phyloP scores from a whole-genome alignment of 1,284 basidiomycete species.

The Naganishia sp. region DNA sequence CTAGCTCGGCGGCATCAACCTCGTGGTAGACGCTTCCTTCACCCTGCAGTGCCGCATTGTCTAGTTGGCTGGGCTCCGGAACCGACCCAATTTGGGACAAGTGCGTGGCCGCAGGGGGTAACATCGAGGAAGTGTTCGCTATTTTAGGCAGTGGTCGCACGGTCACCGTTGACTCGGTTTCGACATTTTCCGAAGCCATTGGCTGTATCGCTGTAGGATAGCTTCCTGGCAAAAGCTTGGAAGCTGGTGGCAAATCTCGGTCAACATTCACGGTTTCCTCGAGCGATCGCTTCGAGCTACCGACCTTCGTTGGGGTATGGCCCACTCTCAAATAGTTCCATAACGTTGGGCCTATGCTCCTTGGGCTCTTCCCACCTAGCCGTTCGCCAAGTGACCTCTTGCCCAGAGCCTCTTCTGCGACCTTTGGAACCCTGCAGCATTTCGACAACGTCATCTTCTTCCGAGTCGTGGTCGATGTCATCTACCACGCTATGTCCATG shows the following conservation, averaged over 20 bases:
- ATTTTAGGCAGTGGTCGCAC: conserved; percentile 5
- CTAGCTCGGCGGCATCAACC: conserved; percentile 52
- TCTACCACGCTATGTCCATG: conserved; percentile 60
- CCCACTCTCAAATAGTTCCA: conserved; percentile 37
- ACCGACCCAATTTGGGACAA: too few species aligned
- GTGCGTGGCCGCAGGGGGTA: conserved; percentile 40
- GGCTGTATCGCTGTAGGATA: conserved; percentile 1
- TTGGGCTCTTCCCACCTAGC: conserved; percentile 47
- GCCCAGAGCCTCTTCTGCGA: conserved; percentile 9
- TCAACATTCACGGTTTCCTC: neutral
- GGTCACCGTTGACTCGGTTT: conserved; percentile 5
- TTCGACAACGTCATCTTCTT: conserved; percentile 71
- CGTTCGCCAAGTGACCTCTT: conserved; percentile 47
- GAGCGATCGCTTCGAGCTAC: neutral
- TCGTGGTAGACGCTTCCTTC: conserved; percentile 55
- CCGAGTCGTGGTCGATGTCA: conserved; percentile 57
- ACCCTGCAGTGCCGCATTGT: conserved; percentile 53
- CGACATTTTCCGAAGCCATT: neutral
- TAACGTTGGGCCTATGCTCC: conserved; percentile 35
- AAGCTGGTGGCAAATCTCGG: conserved; percentile 1
- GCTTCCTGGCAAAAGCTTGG: conserved; percentile 5
- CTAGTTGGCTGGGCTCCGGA: too few species aligned
- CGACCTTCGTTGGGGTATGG: conserved; percentile 8
- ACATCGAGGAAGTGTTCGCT: conserved; percentile 61
- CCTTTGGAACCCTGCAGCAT: conserved; percentile 57